These are phyloP conservation scores for Paramecium sonneborni DNA, from an alignment of 73 alveolate genomes.

Conservation along the genomic window DNA sequence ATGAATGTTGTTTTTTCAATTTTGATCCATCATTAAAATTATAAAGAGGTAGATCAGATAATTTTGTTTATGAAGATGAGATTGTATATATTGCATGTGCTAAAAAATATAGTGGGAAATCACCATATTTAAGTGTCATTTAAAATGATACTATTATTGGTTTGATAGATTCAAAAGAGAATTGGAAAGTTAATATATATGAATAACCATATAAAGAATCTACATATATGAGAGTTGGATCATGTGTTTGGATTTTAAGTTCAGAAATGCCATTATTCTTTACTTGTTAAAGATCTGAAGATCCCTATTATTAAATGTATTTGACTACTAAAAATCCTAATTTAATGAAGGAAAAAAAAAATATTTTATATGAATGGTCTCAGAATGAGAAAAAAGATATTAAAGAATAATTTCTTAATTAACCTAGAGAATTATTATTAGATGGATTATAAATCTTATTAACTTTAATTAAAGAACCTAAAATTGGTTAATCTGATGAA, in stretches of 20 bases:
- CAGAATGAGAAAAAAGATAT: not conserved
- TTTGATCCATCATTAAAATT: slow-evolving; percentile 60
- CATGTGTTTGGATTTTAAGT: slow-evolving; percentile 43
- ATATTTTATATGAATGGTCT: not conserved
- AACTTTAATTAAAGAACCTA: not conserved
- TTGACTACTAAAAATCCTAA: not conserved
- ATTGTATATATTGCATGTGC: slow-evolving; percentile 62
- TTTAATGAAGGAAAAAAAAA: not conserved
- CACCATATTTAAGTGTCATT: slow-evolving; percentile 57
- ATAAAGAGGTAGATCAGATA: slow-evolving; percentile 63
- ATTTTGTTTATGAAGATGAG: slow-evolving; percentile 66
- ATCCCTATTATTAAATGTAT: not conserved
- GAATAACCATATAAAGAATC: not conserved
- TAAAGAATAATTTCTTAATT: not conserved
- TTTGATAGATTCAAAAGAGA: slow-evolving; percentile 40
- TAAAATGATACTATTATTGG: slow-evolving; percentile 41
- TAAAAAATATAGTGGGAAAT: slow-evolving; percentile 56
- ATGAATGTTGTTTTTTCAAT: slow-evolving; percentile 58
- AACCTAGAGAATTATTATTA: not conserved
- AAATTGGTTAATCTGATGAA: not conserved
- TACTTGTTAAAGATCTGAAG: not conserved
- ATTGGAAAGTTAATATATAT: slow-evolving; percentile 53
- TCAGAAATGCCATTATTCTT: slow-evolving; percentile 34
- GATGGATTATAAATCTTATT: not conserved
- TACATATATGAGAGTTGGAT: slow-evolving; percentile 23